Evolutionary conservation across 441 rosid genomes (phyloP).

Genomic region (Jatropha podagrica): DNA sequence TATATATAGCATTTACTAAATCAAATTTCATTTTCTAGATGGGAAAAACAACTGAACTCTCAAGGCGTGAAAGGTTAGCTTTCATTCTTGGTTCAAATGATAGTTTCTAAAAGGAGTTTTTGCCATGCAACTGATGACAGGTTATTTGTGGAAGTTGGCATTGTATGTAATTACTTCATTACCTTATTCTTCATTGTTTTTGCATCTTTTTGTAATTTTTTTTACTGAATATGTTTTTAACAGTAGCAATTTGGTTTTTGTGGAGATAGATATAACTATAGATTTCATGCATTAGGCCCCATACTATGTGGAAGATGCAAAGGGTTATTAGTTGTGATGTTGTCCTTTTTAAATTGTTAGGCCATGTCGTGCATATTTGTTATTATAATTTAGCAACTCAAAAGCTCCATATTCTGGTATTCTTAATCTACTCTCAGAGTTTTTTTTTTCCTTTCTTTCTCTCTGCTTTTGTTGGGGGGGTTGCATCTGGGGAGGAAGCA

Average conservation of each 20-base stretch:
- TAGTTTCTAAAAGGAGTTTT: not conserved
- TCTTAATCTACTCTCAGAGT: not conserved
- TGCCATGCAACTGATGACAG: not conserved
- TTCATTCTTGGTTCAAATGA: not conserved
- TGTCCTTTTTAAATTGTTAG: not conserved
- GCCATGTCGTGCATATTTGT: not conserved
- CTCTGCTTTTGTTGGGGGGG: too few relatives aligned
- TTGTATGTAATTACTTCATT: not conserved
- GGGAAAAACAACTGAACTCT: conserved; percentile 65
- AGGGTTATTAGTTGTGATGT: not conserved
- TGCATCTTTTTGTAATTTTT: not conserved
- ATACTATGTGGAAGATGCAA: not conserved
- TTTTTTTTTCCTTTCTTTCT: too few relatives aligned
- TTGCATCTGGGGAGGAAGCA: too few relatives aligned
- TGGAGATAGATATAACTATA: not conserved
- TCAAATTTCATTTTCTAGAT: conserved; percentile 27
- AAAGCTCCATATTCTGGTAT: not conserved
- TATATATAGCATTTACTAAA: not conserved
- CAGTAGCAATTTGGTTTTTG: not conserved
- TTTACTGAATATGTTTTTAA: not conserved
- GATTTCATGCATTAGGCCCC: not conserved
- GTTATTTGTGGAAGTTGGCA: not conserved
- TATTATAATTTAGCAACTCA: conserved; percentile 3
- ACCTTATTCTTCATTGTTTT: not conserved
- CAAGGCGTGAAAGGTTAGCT: conserved; percentile 81